Evolutionary conservation across 1,139 yeast genomes (phyloP).

Genomic region (Taiozyma onychis): DNA sequence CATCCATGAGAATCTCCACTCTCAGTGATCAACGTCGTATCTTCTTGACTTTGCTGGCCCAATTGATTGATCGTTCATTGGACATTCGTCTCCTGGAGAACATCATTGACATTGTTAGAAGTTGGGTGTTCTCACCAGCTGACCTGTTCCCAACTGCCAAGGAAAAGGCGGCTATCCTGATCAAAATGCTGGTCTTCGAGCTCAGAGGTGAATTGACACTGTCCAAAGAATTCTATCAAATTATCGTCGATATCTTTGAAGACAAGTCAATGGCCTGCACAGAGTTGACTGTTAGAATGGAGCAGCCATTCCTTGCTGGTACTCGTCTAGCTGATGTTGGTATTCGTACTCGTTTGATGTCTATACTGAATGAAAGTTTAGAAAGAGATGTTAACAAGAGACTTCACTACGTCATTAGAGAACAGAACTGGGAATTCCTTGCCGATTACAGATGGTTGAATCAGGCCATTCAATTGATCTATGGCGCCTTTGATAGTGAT

Average conservation of each 20-base stretch:
- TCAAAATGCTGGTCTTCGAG: constrained; percentile 93
- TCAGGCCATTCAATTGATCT: constrained; percentile 84
- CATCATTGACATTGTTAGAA: constrained; percentile 72
- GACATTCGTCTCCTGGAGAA: constrained; percentile 72
- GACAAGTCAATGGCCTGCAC: constrained; percentile 75
- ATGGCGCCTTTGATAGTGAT: constrained; percentile 65
- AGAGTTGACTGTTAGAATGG: constrained; percentile 92
- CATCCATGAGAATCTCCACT: constrained; percentile 73
- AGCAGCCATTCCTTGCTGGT: constrained; percentile 93
- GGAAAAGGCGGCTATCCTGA: constrained; percentile 90
- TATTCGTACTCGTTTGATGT: constrained; percentile 75
- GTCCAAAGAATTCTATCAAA: constrained; percentile 76
- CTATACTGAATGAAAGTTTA: constrained; percentile 70
- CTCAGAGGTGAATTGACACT: constrained; percentile 78
- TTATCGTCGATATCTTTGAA: constrained; percentile 83
- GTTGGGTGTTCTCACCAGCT: constrained; percentile 82
- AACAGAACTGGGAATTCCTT: constrained; percentile 94
- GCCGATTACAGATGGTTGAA: constrained; percentile 94
- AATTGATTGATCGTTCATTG: constrained; percentile 81
- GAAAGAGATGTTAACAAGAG: constrained; percentile 78
- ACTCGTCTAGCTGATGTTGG: constrained; percentile 76
- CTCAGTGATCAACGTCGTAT: constrained; percentile 92
- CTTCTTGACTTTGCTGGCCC: constrained; percentile 80
- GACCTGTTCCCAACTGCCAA: constrained; percentile 92
- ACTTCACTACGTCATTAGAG: constrained; percentile 76